These are phyloP conservation scores for Diaporthe helianthi DNA, from an alignment of 2,329 filamentous ascomycete genomes.

Conservation along the genomic window DNA sequence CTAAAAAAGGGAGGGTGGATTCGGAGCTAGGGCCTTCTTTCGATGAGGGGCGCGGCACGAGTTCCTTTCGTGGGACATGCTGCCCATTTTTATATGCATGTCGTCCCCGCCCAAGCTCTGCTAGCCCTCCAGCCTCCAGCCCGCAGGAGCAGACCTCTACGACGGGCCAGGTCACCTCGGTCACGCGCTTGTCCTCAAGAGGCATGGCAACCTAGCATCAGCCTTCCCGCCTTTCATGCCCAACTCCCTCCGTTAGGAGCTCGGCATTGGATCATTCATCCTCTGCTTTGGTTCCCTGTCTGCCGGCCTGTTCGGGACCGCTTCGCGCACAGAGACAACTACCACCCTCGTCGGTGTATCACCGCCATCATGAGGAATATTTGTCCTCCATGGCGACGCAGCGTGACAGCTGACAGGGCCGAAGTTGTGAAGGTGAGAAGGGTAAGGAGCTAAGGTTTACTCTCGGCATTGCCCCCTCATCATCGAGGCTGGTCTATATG, in stretches of 20 bases:
- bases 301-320: background rate
- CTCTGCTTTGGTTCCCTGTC: background rate
- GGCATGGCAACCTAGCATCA: conserved; percentile 26
- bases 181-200: conserved; percentile 29
- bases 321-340: background rate
- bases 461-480: conserved; percentile 7
- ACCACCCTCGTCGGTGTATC: no score
- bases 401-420: background rate
- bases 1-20: conserved; percentile 25
- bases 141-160: conserved; percentile 7
- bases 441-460: conserved; percentile 11
- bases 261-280: conserved; percentile 13
- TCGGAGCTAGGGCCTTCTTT: conserved; percentile 25
- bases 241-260: conserved; percentile 18
- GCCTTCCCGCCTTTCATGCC: conserved; percentile 12
- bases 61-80: conserved; percentile 31
- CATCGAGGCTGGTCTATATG: conserved; percentile 6
- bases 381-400: background rate
- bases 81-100: conserved; percentile 35
- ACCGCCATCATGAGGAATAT: background rate
- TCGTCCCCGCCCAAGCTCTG: conserved; percentile 28
- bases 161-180: conserved; percentile 11
- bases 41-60: conserved; percentile 16
- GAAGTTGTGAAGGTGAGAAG: background rate
- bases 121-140: conserved; percentile 19